Base-by-base conservation (phyloP, 78 protist species). In the Dictyostelium purpureum region DNA sequence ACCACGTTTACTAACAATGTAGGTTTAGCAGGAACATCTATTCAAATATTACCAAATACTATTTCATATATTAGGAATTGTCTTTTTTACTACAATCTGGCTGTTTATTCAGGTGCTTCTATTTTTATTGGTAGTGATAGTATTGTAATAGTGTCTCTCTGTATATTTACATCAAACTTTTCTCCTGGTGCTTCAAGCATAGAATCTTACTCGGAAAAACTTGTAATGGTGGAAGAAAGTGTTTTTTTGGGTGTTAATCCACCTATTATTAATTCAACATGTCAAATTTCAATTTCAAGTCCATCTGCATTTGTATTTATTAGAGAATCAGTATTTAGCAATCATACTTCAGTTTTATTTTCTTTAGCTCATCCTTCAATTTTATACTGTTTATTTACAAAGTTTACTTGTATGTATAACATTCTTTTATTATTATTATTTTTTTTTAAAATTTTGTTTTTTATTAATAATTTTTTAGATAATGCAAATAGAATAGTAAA, bases 401-500 rank as follows among this genome's bases (percentile, higher is more conserved):
- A 21, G 1, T 73, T 73, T 73, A 35, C 57, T 35, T 19, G 79
- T 73, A 73, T 28, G 2, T 73, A 28, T 43, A 66, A 19, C 6
- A 66, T 65, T 33, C 24, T 65, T 9, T 33, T 65, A 28, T 37
- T 28, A 7, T 18, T 65, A 65, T 14, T 65, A 31, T 37, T 37
- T n/a, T 28, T 66, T 69, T 4, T 9, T 42, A 6, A 43, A n/a
- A 28, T 37, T 12, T 45, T 70, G 0, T 42, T 37, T 69, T 45
- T 70, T 70, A 24, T 42, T 4, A 21, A 2, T 9, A 0, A 40
- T 42, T 11, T 49, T 4, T 19, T 9, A 51, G 66, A 47, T 33
- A 35, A 33, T 35, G 11, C 47, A 75, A 51, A 51, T 75, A 51
- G 81, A 75, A 51, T 51, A 51, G 66, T 75, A 75, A 75, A 75